Conservation (phyloP, 805 yeast genomes). For the Saccharomycopsis oosterbeekiorum region DNA sequence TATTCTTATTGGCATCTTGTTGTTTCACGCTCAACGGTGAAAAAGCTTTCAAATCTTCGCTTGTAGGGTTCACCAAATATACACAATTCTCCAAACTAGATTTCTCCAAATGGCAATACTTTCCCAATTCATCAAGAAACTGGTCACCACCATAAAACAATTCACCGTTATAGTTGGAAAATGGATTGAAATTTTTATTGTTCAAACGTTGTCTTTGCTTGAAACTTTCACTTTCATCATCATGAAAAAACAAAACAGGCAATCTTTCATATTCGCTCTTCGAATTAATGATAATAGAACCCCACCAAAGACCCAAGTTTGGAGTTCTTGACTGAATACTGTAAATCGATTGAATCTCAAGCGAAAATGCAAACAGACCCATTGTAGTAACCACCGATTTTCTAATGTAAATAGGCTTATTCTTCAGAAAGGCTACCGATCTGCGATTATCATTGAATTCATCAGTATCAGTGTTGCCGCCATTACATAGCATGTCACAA, state of each 20-base stretch:
- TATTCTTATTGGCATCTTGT: constrained; percentile 13
- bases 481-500: constrained; percentile 24
- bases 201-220: constrained; percentile 47
- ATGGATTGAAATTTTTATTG: constrained; percentile 65
- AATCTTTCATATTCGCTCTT: constrained; percentile 36
- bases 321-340: constrained; percentile 82
- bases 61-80: constrained; percentile 68
- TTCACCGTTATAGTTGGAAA: constrained; percentile 37
- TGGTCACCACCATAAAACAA: constrained; percentile 91
- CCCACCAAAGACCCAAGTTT: constrained; percentile 84
- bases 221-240: constrained; percentile 74
- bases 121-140: constrained; percentile 46
- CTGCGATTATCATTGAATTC: neutral
- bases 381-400: constrained; percentile 9
- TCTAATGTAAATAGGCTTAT: constrained; percentile 5
- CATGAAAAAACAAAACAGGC: constrained; percentile 90
- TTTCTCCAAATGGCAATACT: constrained; percentile 51
- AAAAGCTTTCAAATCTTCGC: constrained; percentile 53
- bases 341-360: constrained; percentile 50
- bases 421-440: neutral
- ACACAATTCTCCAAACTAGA: constrained; percentile 67
- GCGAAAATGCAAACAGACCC: constrained; percentile 57
- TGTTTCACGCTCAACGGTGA: constrained; percentile 33
- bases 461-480: neutral
- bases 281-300: constrained; percentile 70